Base-by-base conservation (phyloP, 176 grass and related monocot genomes). In the Phoenix dactylifera region DNA sequence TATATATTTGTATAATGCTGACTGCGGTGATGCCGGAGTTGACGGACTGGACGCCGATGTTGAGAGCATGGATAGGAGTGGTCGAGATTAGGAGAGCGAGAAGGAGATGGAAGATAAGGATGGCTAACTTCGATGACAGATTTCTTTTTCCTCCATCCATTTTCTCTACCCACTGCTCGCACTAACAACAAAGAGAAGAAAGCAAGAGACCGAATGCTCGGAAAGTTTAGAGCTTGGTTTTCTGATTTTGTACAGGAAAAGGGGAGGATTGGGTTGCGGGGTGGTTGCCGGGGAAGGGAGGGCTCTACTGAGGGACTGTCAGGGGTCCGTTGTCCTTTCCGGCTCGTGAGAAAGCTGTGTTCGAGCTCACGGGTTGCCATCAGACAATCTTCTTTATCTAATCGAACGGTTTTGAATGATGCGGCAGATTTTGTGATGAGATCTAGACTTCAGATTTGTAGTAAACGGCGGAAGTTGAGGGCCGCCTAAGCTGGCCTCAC, bases 11-110 rank as follows among this genome's bases (percentile, higher is more conserved):
- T 52, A 50, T 19, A 29, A 57, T 67, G 62, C 86, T 44, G 76
- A 95, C 90, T 74, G 18, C 59, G 10, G 24, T 62, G 58, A 80
- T 58, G 50, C 44, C 59, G 22, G 55, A 22, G 69, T 72, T 70
- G 15, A 76, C 57, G 6, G 78, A 73, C 62, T 85, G 92, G 68
- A 65, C n/a, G 65, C 87, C 92, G 60, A 96, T 15, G 65, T 96
- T 51, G 65, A 96, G 81, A 25, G 92, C 57, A 12, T 17, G 22
- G 9, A 28, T 15, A 7, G 69, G 66, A 19, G 54, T 76, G 4
- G 64, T 49, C 19, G 85, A 60, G 15, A 52, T 14, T 30, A 62
- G 49, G 0, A 82, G 77, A 62, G 78, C 18, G 24, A 51, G 35
- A 26, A 73, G 58, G 16, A 51, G 50, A 24, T 50, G 24, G 54